Percentiles rank a stretch among this genome's conserved stretches.
phyloP scores from a whole-genome alignment of 2,329 filamentous ascomycete genomes.

The Chrysoporthe puriensis region DNA sequence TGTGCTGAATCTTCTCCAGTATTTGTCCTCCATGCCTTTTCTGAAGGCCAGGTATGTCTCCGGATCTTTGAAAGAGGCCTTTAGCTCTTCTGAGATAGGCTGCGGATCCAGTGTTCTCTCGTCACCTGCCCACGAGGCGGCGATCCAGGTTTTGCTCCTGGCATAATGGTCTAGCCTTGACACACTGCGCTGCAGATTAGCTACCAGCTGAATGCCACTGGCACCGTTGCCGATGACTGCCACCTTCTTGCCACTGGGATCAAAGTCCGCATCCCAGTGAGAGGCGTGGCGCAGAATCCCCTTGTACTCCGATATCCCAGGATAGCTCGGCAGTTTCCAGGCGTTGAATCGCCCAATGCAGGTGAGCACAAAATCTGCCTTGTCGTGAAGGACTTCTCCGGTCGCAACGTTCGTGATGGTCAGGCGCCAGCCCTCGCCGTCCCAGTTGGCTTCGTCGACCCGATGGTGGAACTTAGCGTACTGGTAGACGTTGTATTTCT shows the following conservation, averaged over 20 bases:
- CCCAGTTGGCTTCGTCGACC: conserved; percentile 62
- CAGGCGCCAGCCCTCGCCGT: conserved; percentile 60
- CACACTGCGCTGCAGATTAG: conserved; percentile 55
- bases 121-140: conserved; percentile 61
- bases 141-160: conserved; percentile 69
- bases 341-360: conserved; percentile 69
- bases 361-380: conserved; percentile 64
- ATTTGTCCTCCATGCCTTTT: conserved; percentile 61
- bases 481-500: conserved; percentile 67
- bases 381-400: conserved; percentile 46
- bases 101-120: conserved; percentile 60
- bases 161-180: conserved; percentile 65
- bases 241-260: conserved; percentile 53
- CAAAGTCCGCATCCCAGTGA: conserved; percentile 58
- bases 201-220: conserved; percentile 60
- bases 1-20: conserved; percentile 60
- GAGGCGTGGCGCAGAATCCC: conserved; percentile 63
- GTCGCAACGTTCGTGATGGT: conserved; percentile 46
- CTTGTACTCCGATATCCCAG: conserved; percentile 58
- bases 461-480: conserved; percentile 58
- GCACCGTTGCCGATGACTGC: conserved; percentile 68
- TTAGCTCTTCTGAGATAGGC: conserved; percentile 55
- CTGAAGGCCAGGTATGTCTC: conserved; percentile 63
- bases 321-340: conserved; percentile 65
- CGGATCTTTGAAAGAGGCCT: conserved; percentile 61